Base-by-base conservation (phyloP, 1,284 basidiomycete genomes). In the Paramarasmius palmivorus region DNA sequence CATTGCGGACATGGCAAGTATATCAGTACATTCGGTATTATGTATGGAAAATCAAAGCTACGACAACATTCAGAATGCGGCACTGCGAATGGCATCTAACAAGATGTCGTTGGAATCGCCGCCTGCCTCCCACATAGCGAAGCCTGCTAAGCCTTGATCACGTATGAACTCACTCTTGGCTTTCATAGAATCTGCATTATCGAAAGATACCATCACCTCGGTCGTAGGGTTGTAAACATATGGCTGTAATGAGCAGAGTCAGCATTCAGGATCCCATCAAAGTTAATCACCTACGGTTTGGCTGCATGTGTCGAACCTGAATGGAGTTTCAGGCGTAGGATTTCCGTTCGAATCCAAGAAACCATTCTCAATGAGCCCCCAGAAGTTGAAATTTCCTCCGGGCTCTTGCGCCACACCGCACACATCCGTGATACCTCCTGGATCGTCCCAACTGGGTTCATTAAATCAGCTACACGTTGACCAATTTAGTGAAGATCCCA, bases 161-260 rank as follows among this genome's bases (percentile, higher is more conserved):
- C 54, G 58, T 62, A 84, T 79, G 65, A 74, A 84, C 1, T 62
- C 58, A 5, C 83, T 50, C 41, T 58, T 58, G 15, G 54, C 50
- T 19, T 37, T 62, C 54, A 83, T 80, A 14, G 83, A 77, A 39
- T 63, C 59, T 0, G 79, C 66, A 53, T 83, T 69, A 57, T 86
- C 84, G 57, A 76, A 86, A 1, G 83, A 78, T 19, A 86, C 71
- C 73, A 83, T 72, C 38, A 78, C 65, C 34, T 75, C 60, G 0
- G 67, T 69, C 1, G 60, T 65, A 35, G 73, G 62, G 62, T 82
- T 70, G 66, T 83, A 85, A 23, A 85, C 72, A 56, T 78, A 85
- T 0, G 83, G 77, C 83, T 85, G 57, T 38, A 23, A n/a, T 22
- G 46, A 37, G 20, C 19, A 35, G 12, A 5, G 34, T 20, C 22